A percentile compares a stretch with the other conserved stretches of the same genome.
These are phyloP conservation scores for Myriosclerotinia scirpicola DNA, from an alignment of 2,329 filamentous ascomycete genomes.

Conservation along the genomic window DNA sequence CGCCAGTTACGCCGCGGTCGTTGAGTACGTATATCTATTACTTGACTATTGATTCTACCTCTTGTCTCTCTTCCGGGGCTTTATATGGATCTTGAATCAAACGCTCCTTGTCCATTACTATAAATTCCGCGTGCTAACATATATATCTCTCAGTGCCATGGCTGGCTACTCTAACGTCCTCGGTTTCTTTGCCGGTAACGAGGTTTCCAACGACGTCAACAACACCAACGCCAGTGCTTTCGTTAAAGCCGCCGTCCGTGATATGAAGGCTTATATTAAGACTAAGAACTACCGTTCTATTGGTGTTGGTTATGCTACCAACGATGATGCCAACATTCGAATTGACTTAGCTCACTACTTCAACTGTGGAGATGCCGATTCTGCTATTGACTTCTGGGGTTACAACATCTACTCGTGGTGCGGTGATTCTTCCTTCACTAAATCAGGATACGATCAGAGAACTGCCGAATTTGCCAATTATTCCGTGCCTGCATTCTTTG, in stretches of 20 bases:
- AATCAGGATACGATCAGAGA: constrained; percentile 79
- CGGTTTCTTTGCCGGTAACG: constrained; percentile 98
- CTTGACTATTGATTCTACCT: neutral
- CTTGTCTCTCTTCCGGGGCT: neutral
- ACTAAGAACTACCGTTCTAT: constrained; percentile 72
- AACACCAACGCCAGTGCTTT: constrained; percentile 90
- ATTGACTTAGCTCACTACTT: constrained; percentile 86
- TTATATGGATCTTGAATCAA: neutral
- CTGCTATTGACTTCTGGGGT: constrained; percentile 93
- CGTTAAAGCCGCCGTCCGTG: constrained; percentile 96
- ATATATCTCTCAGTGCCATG: constrained; percentile 49
- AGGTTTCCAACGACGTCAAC: constrained; percentile 85
- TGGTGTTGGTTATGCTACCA: constrained; percentile 93
- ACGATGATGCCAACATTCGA: constrained; percentile 85
- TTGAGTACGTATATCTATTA: constrained; percentile 54
- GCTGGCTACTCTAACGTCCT: constrained; percentile 85
- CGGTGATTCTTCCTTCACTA: constrained; percentile 72
- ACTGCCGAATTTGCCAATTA: constrained; percentile 86
- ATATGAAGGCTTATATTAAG: constrained; percentile 94
- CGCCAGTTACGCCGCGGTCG: constrained; percentile 76
- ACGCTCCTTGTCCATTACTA: neutral
- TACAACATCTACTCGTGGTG: constrained; percentile 99
- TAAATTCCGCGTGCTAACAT: constrained; percentile 9
- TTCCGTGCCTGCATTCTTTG: constrained; percentile 95
- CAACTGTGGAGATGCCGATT: constrained; percentile 72